Evolutionary conservation across 2,329 filamentous ascomycete species (phyloP).

Genomic region (Aspergillus brasiliensis): DNA sequence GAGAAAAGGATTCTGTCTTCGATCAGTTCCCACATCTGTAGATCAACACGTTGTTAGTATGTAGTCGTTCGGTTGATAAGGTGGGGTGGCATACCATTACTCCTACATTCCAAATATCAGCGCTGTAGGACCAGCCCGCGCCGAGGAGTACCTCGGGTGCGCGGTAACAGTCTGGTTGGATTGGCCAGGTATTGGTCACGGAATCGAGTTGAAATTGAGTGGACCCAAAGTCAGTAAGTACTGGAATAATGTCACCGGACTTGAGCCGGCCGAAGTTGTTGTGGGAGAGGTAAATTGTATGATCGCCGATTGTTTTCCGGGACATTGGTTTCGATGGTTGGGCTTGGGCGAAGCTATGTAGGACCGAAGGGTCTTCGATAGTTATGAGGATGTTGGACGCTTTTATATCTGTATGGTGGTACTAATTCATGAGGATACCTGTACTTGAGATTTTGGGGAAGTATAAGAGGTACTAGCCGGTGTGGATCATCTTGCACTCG

Average conservation of each 20-base stretch:
- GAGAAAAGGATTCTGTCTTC: neutral
- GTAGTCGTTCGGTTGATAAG: too few relatives aligned
- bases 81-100: slow-evolving; percentile 24
- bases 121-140: slow-evolving; percentile 37
- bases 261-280: neutral
- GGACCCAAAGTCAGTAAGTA: neutral
- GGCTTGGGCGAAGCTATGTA: slow-evolving; percentile 17
- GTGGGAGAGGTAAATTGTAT: neutral
- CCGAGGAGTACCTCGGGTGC: slow-evolving; percentile 41
- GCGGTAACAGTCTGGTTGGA: slow-evolving; percentile 47
- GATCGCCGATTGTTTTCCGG: neutral
- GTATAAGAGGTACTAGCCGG: slow-evolving; percentile 26
- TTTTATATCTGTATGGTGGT: slow-evolving; percentile 36
- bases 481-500: slow-evolving; percentile 43
- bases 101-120: slow-evolving; percentile 43
- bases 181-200: neutral
- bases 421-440: neutral
- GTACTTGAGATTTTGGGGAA: neutral
- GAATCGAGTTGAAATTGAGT: neutral
- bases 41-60: neutral
- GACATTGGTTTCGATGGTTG: neutral
- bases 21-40: neutral
- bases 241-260: neutral
- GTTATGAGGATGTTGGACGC: slow-evolving; percentile 42
- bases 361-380: slow-evolving; percentile 23